Conservation (phyloP, 2,329 filamentous ascomycete genomes). For the Alternaria infectoria region DNA sequence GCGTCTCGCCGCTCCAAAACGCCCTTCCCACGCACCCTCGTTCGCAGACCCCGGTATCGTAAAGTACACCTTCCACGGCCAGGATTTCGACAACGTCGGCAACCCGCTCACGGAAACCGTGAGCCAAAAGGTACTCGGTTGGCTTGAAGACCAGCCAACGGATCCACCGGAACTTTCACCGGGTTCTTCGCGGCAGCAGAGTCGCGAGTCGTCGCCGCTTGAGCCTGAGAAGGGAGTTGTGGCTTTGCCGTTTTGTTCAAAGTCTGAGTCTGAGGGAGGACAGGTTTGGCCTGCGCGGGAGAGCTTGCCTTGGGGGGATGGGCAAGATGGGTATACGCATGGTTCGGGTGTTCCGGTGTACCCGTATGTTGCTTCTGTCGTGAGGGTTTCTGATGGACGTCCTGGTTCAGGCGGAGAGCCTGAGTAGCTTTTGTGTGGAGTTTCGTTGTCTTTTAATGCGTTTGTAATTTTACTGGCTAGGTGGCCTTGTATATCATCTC, state of each 20-base stretch:
- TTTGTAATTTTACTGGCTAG: neutral
- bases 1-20: neutral
- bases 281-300: neutral
- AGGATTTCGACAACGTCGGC: neutral
- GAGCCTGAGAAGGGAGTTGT: neutral
- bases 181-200: neutral
- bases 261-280: neutral
- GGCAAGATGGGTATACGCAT: neutral
- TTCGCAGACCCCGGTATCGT: neutral
- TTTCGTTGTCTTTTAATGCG: neutral
- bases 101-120: neutral
- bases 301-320: neutral
- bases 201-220: neutral
- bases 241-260: neutral
- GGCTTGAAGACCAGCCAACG: neutral
- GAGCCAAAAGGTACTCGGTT: neutral
- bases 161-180: neutral
- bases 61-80: neutral
- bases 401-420: neutral
- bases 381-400: accelerated
- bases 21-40: neutral
- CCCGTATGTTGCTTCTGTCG: neutral
- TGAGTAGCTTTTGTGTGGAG: neutral
- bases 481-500: neutral
- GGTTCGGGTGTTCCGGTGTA: neutral